Base-by-base conservation (phyloP, 2,329 filamentous ascomycete genomes). In the Berkeleyomyces basicola region DNA sequence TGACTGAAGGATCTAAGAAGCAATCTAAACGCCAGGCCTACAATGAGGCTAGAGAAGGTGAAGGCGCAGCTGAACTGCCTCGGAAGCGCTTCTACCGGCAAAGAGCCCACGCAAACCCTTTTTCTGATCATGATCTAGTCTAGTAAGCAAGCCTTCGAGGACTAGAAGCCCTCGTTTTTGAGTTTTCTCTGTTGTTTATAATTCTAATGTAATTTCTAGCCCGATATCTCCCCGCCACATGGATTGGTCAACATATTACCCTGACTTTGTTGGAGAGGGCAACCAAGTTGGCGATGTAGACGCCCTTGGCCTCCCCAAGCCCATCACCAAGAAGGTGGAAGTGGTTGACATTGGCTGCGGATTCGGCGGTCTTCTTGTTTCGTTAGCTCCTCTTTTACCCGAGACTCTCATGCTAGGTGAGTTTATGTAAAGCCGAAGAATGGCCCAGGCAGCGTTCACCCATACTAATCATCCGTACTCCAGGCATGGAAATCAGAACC, bases 11-110 rank as follows among this genome's bases (percentile, higher is more conserved):
- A 59, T 65, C 70, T 51, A 80, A 77, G 65, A 88, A 86, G 71
- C 78, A 78, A 64, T 79, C 82, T 68, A 85, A 84, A 75, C 83
- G 87, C 67, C 80, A 83, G 64, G 79, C 80, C 64, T 88, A 87
- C 70, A 83, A 81, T 68, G 78, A 66, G 47, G 63, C 63, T 33
- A 61, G 60, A 7, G 39, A 61, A 47, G 61, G 61, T 16, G 77
- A 80, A 70, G 77, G 74, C 31, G 74, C 75, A 46, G 74, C 82
- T 6, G 80, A 83, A 69, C 75, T 96, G 69, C 93, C 93, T 7
- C 86, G 89, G 74, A 99, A 99, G 79, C 92, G 88, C 76, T 96
- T 93, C 76, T 99, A 96, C 73, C 84, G 93, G 63, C 93, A 99
- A 74, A 83, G 93, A 73, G 93, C 93, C 44, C 93, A 99, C 76